phyloP scores from a whole-genome alignment of 805 yeast species.

The Wickerhamiella sergipiensis region DNA sequence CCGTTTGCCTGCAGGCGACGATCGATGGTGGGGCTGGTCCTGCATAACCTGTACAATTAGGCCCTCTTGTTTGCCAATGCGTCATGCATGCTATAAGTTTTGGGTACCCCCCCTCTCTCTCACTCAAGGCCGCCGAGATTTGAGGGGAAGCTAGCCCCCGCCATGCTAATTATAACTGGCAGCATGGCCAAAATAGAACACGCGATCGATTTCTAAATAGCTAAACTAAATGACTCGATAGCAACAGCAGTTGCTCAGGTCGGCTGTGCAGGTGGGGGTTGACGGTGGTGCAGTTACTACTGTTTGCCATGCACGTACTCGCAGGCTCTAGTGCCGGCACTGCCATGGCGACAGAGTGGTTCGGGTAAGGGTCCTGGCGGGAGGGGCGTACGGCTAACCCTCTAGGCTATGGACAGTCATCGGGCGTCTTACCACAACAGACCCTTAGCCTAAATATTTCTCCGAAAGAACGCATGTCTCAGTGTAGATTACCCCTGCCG shows the following conservation, averaged over 20 bases:
- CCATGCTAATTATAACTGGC: not conserved
- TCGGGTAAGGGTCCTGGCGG: not conserved
- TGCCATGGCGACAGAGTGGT: not conserved
- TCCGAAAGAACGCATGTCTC: not conserved
- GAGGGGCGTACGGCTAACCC: not conserved
- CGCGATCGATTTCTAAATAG: not conserved
- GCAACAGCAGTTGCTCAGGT: not conserved
- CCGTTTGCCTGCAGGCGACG: not conserved
- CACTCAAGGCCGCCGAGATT: not conserved
- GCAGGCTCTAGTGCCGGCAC: not conserved
- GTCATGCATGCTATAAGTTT: not conserved
- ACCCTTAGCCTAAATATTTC: not conserved
- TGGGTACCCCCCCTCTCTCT: too few species aligned
- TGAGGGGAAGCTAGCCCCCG: not conserved
- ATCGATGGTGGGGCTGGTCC: not conserved
- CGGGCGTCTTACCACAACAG: not conserved
- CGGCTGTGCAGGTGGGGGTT: not conserved
- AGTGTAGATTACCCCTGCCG: not conserved
- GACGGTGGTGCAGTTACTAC: too few species aligned
- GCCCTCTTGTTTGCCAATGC: not conserved
- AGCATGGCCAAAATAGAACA: not conserved
- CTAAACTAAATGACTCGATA: too few species aligned
- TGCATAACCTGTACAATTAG: not conserved
- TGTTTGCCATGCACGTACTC: too few species aligned
- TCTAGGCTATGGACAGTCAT: not conserved